phyloP scores from a whole-genome alignment of 305 asterid genomes.

The Ilex paraguariensis region DNA sequence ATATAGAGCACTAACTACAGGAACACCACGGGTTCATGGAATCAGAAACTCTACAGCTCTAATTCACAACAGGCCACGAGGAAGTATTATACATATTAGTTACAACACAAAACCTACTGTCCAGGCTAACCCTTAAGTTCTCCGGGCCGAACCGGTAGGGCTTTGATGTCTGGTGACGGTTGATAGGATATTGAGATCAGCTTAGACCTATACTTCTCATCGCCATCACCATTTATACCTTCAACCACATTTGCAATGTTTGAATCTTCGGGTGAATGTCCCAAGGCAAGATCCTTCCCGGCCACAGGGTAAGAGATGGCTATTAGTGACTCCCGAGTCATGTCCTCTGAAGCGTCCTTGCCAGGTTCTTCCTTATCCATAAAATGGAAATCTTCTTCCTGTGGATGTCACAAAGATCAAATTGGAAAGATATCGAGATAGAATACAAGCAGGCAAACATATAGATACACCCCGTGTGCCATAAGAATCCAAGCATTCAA shows the following conservation, averaged over 20 bases:
- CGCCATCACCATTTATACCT: neutral
- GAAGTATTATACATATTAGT: neutral
- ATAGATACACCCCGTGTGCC: no score
- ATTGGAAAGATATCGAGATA: no score
- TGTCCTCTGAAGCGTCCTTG: neutral
- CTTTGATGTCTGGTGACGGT: neutral
- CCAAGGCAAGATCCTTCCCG: neutral
- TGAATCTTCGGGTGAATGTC: neutral
- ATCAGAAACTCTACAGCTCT: neutral
- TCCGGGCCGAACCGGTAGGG: constrained; percentile 5
- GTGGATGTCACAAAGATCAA: neutral
- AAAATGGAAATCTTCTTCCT: neutral
- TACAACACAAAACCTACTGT: neutral
- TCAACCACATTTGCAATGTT: neutral
- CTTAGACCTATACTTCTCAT: constrained; percentile 7
- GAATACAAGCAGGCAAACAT: no score
- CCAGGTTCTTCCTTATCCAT: constrained; percentile 7
- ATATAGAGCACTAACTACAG: no score
- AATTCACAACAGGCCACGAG: constrained; percentile 3
- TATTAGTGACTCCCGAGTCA: constrained; percentile 7
- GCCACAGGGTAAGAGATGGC: constrained; percentile 7
- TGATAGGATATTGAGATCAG: constrained; percentile 2
- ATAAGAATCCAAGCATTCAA: no score
- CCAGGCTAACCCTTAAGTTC: constrained; percentile 1
- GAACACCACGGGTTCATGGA: no score